A percentile compares a stretch with the other conserved stretches of the same genome.
These are phyloP conservation scores for Ustulina deusta DNA, from an alignment of 2,329 filamentous ascomycete genomes.

Conservation along the genomic window DNA sequence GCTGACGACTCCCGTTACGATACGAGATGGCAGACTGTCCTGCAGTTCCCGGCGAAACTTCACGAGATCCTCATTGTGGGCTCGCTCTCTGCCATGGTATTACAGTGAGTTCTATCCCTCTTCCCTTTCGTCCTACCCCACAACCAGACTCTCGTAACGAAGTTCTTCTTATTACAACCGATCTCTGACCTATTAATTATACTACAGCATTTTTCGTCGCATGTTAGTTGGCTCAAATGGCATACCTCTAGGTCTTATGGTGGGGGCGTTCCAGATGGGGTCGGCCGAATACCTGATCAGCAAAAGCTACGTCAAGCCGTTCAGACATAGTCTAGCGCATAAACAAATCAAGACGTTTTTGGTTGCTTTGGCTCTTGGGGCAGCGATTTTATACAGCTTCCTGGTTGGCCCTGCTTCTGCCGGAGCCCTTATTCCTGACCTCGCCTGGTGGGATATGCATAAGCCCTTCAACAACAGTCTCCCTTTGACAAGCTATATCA, in stretches of 20 bases:
- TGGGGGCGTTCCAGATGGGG: slow-evolving; percentile 33
- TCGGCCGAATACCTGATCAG: slow-evolving; percentile 32
- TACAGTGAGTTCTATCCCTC: slow-evolving; percentile 27
- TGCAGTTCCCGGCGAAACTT: slow-evolving; percentile 34
- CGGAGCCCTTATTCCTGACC: slow-evolving; percentile 21
- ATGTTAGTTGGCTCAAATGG: slow-evolving; percentile 25
- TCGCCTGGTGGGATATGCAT: slow-evolving; percentile 21
- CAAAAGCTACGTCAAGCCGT: slow-evolving; percentile 22
- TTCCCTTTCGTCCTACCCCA: neutral
- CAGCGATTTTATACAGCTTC: slow-evolving; percentile 23
- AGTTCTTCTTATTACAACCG: neutral
- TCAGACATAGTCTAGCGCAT: slow-evolving; percentile 1
- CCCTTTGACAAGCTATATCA: slow-evolving; percentile 19
- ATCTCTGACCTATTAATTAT: neutral
- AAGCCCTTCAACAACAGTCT: slow-evolving; percentile 24
- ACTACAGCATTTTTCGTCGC: slow-evolving; percentile 32
- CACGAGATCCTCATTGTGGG: slow-evolving; percentile 33
- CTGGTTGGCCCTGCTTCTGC: slow-evolving; percentile 33
- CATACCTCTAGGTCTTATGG: slow-evolving; percentile 34
- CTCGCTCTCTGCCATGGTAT: slow-evolving; percentile 33
- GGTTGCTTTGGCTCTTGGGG: slow-evolving; percentile 27
- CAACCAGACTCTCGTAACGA: neutral
- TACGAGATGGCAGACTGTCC: slow-evolving; percentile 17
- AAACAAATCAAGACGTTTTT: slow-evolving; percentile 12
- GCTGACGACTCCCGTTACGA: slow-evolving; percentile 19